A percentile compares a stretch with the other conserved stretches of the same genome.
Evolutionary conservation across 1,284 basidiomycete genomes (phyloP).

Genomic region (Sphagnurus paluster): DNA sequence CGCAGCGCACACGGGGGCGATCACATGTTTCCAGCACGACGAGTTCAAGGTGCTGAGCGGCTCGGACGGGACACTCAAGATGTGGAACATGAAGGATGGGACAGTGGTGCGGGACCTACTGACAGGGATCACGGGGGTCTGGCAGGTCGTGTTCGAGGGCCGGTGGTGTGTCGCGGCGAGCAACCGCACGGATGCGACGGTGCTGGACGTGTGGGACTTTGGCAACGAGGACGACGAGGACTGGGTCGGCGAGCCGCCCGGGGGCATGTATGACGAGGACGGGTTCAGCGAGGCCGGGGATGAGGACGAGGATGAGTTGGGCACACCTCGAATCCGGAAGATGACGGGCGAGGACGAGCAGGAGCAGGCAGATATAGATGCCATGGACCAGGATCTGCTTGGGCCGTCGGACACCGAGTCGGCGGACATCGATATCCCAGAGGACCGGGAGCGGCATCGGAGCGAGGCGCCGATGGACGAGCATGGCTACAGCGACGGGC

Average conservation of each 20-base stretch:
- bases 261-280: slow-evolving; percentile 49
- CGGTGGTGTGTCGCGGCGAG: slow-evolving; percentile 92
- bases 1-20: slow-evolving; percentile 88
- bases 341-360: slow-evolving; percentile 30
- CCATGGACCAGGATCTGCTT: slow-evolving; percentile 69
- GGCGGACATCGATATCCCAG: slow-evolving; percentile 41
- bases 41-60: slow-evolving; percentile 95
- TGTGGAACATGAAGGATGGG: slow-evolving; percentile 92
- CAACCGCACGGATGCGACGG: slow-evolving; percentile 76
- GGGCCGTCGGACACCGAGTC: slow-evolving; percentile 52
- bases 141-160: slow-evolving; percentile 94
- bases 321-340: slow-evolving; percentile 22
- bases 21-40: slow-evolving; percentile 97
- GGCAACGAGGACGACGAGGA: slow-evolving; percentile 54
- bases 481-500: slow-evolving; percentile 13
- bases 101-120: slow-evolving; percentile 83
- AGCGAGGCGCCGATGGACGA: slow-evolving; percentile 18
- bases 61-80: slow-evolving; percentile 93
- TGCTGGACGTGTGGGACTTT: slow-evolving; percentile 87
- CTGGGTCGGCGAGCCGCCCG: slow-evolving; percentile 46
- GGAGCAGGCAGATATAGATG: slow-evolving; percentile 51
- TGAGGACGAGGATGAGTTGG: slow-evolving; percentile 39
- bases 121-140: slow-evolving; percentile 87
- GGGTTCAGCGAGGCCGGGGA: slow-evolving; percentile 54
- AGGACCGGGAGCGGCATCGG: slow-evolving; percentile 24